A percentile compares a stretch with the other conserved stretches of the same genome.
Evolutionary conservation across 176 grass and related monocot species (phyloP).

Genomic region (Phoenix roebelenii): DNA sequence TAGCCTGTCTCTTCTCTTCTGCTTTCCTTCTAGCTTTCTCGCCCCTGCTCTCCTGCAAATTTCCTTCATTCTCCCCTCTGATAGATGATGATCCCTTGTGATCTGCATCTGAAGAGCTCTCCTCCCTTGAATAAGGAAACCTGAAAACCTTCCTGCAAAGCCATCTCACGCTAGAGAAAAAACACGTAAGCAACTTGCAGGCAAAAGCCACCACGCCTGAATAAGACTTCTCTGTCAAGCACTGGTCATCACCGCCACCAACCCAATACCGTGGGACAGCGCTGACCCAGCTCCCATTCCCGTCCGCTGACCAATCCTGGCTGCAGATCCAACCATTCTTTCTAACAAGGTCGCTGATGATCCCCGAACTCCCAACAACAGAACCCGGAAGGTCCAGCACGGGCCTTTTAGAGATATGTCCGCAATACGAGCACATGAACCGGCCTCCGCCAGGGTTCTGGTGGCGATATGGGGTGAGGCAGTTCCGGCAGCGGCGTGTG

Average conservation of each 20-base stretch:
- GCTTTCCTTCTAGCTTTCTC: slow-evolving; percentile 83
- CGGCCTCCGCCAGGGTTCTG: slow-evolving; percentile 82
- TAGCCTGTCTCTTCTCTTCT: slow-evolving; percentile 72
- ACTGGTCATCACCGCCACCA: slow-evolving; percentile 24
- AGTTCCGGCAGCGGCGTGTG: slow-evolving; percentile 81
- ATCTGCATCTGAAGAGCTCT: slow-evolving; percentile 20
- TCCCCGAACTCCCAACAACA: slow-evolving; percentile 5
- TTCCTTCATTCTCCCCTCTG: slow-evolving; percentile 46
- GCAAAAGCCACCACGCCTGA: slow-evolving; percentile 26
- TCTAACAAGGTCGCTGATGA: slow-evolving; percentile 2
- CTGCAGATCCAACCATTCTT: slow-evolving; percentile 58
- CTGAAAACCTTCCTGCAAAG: slow-evolving; percentile 54
- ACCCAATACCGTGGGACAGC: slow-evolving; percentile 31
- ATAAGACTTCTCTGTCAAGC: slow-evolving; percentile 26
- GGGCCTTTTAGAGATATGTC: slow-evolving; percentile 78
- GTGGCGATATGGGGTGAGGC: slow-evolving; percentile 74
- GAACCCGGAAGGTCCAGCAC: slow-evolving; percentile 52
- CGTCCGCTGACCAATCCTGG: slow-evolving; percentile 44
- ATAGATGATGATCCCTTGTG: slow-evolving; percentile 34
- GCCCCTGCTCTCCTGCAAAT: slow-evolving; percentile 54
- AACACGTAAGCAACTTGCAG: slow-evolving; percentile 27
- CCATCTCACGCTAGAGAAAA: slow-evolving; percentile 33
- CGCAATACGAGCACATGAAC: slow-evolving; percentile 95
- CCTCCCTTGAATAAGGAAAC: slow-evolving; percentile 32
- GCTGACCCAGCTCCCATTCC: slow-evolving; percentile 24